A percentile compares a stretch with the other conserved stretches of the same genome.
Conservation (phyloP, 106 monocot species). For the Dendrobium huoshanense region DNA sequence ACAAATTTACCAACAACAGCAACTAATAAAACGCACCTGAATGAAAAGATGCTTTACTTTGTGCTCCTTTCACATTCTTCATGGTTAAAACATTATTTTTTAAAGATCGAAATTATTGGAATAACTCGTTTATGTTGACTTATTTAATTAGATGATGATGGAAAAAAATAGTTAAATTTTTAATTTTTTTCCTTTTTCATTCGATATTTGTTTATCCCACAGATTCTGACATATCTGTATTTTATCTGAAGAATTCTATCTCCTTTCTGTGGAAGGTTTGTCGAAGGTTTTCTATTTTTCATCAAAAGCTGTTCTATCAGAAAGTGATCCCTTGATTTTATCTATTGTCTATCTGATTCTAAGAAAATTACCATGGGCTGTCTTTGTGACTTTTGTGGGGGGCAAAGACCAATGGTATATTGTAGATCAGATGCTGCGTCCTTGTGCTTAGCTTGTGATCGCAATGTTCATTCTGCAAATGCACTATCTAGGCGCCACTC, state of each 20-base stretch:
- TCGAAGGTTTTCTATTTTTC: too few species aligned
- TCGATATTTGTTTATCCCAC: background rate
- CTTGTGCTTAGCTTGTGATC: conserved; percentile 87
- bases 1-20: too few species aligned
- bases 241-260: too few species aligned
- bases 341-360: background rate
- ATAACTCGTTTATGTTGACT: background rate
- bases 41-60: too few species aligned
- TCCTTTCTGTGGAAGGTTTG: too few species aligned
- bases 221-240: too few species aligned
- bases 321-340: background rate
- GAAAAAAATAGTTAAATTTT: background rate
- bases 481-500: conserved; percentile 75
- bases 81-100: background rate
- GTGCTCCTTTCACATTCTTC: too few species aligned
- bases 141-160: background rate
- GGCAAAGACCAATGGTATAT: conserved; percentile 74
- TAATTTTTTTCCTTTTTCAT: background rate
- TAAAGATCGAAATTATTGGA: background rate
- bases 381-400: conserved; percentile 82
- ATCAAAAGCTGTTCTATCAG: background rate
- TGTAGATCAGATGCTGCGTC: conserved; percentile 84
- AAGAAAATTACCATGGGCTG: conserved; percentile 37
- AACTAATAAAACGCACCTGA: too few species aligned
- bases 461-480: conserved; percentile 85